These are phyloP conservation scores for Skeletonema grethae DNA, from an alignment of 108 stramenopile species.

Conservation along the genomic window DNA sequence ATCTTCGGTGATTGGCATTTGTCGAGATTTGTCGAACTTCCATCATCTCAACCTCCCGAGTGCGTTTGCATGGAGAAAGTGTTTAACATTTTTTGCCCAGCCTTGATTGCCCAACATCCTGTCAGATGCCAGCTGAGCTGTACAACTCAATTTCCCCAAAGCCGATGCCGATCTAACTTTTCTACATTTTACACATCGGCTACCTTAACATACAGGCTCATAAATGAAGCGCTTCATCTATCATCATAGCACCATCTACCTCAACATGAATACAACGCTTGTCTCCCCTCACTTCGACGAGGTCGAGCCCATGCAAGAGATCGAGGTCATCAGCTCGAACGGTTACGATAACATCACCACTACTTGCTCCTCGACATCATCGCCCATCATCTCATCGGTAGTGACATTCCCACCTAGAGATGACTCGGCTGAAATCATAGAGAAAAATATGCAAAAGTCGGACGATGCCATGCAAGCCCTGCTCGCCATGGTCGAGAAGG, in stretches of 20 bases:
- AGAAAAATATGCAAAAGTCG: background rate
- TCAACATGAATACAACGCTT: background rate
- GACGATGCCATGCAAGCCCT: slow-evolving; percentile 1
- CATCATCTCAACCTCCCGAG: background rate
- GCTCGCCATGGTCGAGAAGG: slow-evolving; percentile 11
- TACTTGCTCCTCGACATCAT: slow-evolving; percentile 6
- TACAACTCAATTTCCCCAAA: background rate
- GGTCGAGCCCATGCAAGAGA: slow-evolving; percentile 34
- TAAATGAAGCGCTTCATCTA: slow-evolving; percentile 1
- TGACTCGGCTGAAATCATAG: background rate
- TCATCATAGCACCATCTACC: background rate
- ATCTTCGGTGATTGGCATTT: background rate
- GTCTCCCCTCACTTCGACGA: background rate
- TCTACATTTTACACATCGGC: background rate
- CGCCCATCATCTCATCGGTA: slow-evolving; percentile 5
- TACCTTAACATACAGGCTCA: background rate
- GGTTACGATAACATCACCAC: slow-evolving; percentile 37
- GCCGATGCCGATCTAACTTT: background rate
- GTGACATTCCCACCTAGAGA: slow-evolving; percentile 1
- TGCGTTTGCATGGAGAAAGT: background rate
- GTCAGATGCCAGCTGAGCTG: background rate
- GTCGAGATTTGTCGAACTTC: background rate
- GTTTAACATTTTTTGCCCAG: background rate
- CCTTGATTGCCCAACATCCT: background rate
- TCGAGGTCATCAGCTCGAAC: slow-evolving; percentile 39